Base-by-base conservation (phyloP, 1,284 basidiomycete genomes). In the Heterobasidion parviporum region DNA sequence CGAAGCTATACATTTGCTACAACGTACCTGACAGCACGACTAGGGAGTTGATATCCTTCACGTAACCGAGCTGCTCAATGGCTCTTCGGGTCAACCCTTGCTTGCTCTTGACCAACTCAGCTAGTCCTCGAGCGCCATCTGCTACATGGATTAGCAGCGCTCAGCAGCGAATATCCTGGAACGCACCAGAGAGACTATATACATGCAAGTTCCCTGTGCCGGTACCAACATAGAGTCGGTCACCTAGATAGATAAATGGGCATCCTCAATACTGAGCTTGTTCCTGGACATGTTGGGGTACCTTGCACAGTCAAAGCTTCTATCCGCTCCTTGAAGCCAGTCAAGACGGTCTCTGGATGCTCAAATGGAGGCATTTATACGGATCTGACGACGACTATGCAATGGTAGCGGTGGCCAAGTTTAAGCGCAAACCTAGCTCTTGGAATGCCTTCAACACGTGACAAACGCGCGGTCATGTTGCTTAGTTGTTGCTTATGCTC, bases 61-160 rank as follows among this genome's bases (percentile, higher is more conserved):
- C 79, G 53, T 88, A 87, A 2, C 85, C 90, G 6, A 98, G 73
- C 65, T 93, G 92, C 56, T 98, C 94, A 46, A 98, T 90, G 10
- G 88, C 77, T 62, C 80, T 81, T 60, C 83, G 78, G 12, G 78
- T 73, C 35, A 94, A 69, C 5, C 69, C 72, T 59, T 83, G 85
- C 79, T 84, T 89, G 15, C 79, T 81, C 61, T 88, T 85, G 15
- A 88, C 72, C 2, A 85, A 72, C 35, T 74, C 76, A 3, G 81
- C 69, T 14, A 67, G 64, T 7, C 74, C 71, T 32, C 67, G 67
- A 44, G 49, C 71, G 71, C 44, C 64, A 70, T 64, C 60, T 51
- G 20, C 50, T 9, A 52, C 18, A 63, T 54, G 54, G 58, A 47
- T 18, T 14, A 45, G 1, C 43, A 38, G 20, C 41, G 46, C 18